Conservation (phyloP, 257 asterid species). For the Solanum virginianum region DNA sequence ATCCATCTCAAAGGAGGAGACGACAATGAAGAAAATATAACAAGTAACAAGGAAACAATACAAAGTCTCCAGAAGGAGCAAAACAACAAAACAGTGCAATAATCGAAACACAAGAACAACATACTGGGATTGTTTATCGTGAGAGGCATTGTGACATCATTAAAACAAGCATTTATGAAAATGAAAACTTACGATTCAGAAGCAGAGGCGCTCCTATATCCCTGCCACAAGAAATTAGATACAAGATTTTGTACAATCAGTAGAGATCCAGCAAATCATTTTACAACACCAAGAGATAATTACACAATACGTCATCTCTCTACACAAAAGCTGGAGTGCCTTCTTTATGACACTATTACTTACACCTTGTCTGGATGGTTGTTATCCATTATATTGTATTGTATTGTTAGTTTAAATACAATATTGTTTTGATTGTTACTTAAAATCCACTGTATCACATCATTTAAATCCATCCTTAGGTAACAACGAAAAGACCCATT, state of each 20-base stretch:
- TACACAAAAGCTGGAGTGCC: background rate
- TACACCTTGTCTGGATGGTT: too few relatives aligned
- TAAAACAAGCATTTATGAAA: slow-evolving; percentile 7
- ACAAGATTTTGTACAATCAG: background rate
- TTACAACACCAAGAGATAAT: background rate
- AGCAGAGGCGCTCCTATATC: slow-evolving; percentile 91
- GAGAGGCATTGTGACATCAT: background rate
- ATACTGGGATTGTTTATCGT: background rate
- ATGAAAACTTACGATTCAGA: slow-evolving; percentile 70
- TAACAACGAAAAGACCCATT: too few relatives aligned
- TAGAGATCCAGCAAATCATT: background rate
- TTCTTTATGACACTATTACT: background rate
- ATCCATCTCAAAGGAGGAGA: background rate
- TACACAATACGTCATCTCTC: background rate
- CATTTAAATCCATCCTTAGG: too few relatives aligned
- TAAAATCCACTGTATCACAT: too few relatives aligned
- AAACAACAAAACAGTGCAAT: background rate
- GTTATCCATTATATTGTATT: too few relatives aligned
- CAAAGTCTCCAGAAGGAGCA: background rate
- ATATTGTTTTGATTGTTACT: too few relatives aligned
- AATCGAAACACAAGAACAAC: background rate
- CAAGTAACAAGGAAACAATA: background rate
- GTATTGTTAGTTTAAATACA: too few relatives aligned
- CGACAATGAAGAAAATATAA: background rate
- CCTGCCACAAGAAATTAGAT: slow-evolving; percentile 39